Evolutionary conservation across 495 filamentous ascomycete genomes (phyloP), one percentile per base, ranked within the genome.

Genomic region (Bathelium albidoporum): DNA sequence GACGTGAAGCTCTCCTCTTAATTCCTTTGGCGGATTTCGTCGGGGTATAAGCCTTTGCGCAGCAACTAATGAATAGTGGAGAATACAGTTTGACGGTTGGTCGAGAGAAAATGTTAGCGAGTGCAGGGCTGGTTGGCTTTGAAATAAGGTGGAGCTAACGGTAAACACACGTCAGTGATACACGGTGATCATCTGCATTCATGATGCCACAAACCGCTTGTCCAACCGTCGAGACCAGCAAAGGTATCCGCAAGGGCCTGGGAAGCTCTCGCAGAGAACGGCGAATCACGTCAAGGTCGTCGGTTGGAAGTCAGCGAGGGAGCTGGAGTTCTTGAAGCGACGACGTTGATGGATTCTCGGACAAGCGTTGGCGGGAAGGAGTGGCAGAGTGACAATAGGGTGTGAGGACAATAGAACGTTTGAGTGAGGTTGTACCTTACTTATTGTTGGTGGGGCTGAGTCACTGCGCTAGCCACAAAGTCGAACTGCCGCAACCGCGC

Each of bases 81-180:
- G 85, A 86, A 83, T 85, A 82, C 82, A 81, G 78, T 66, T 82
- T 86, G 82, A 73, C 83, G 82, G 74, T 65, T 76, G 53, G 16
- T 32, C 28, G 62, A 58, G 24, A 59, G 34, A 24, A 1, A 62
- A 24, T 18, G 41, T 62, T 20, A 62, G 26, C 26, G 58, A 60
- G 31, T 11, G 39, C n/a, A 20, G 22, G 34, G 59, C 16, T 55
- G 22, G 43, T 11, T 62, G 11, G 53, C 18, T n/a, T n/a, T n/a
- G n/a, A n/a, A n/a, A n/a, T n/a, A n/a, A n/a, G n/a, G n/a, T n/a
- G n/a, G 61, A 32, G 31, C 43, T 18, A 59, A 20, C 9, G n/a
- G 2, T 45, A 12, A 14, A 31, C 9, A 53, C 43, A 58, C 32
- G 41, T 53, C 14, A 43, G 49, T 32, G 16, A n/a, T n/a, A n/a